Conservation (phyloP, 768 basidiomycete genomes). For the Lactarius evosmus region DNA sequence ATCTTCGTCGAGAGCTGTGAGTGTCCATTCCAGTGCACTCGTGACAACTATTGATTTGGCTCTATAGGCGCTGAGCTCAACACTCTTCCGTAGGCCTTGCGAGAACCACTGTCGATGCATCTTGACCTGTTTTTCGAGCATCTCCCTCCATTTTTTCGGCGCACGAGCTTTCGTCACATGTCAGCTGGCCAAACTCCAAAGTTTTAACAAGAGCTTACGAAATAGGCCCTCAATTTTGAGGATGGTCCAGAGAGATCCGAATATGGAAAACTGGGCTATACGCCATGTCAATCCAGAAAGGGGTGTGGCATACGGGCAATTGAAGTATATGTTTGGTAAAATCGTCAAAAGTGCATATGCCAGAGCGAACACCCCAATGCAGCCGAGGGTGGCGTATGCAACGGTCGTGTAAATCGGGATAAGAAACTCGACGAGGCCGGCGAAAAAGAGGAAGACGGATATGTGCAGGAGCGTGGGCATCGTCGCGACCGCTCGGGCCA, state of each 20-base stretch:
- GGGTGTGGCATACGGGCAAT: conserved; percentile 9
- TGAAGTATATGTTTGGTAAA: conserved; percentile 1
- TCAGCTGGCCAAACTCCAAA: background rate
- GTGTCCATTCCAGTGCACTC: conserved; percentile 6
- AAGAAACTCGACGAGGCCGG: conserved; percentile 11
- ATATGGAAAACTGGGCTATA: background rate
- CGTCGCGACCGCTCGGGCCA: background rate
- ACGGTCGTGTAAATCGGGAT: conserved; percentile 2
- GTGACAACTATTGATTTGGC: background rate
- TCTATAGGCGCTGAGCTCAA: background rate
- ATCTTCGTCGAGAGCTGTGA: background rate
- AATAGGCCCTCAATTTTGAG: background rate
- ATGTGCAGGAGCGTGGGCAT: background rate
- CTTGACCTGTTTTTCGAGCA: background rate
- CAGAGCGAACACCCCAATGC: background rate
- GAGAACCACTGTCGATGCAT: background rate
- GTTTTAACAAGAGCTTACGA: background rate
- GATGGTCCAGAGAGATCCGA: background rate
- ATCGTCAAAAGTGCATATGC: background rate
- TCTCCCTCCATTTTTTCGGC: background rate
- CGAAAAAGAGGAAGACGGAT: conserved; percentile 9
- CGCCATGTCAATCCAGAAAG: background rate
- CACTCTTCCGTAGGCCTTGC: conserved; percentile 1
- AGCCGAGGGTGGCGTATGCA: background rate
- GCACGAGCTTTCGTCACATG: background rate